Evolutionary conservation across 2,329 filamentous ascomycete species (phyloP).

Genomic region (Lachnellula arida): DNA sequence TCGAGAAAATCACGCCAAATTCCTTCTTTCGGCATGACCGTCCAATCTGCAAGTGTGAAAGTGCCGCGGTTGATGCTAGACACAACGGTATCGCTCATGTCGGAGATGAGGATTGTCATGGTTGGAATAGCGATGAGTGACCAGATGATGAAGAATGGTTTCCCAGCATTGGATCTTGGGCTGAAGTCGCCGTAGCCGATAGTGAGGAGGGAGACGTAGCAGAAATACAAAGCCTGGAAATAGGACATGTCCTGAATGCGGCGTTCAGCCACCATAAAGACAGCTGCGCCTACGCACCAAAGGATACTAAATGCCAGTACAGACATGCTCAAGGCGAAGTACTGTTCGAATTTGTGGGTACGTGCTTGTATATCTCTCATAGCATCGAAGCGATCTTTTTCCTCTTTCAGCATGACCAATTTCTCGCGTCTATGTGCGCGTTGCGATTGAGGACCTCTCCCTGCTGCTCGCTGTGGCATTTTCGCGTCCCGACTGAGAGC

Average conservation of each 20-base stretch:
- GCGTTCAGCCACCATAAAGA: slow-evolving; percentile 58
- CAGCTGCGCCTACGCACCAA: slow-evolving; percentile 61
- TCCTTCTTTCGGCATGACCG: slow-evolving; percentile 57
- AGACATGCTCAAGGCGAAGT: slow-evolving; percentile 54
- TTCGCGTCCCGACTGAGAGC: slow-evolving; percentile 26
- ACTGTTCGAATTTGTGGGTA: slow-evolving; percentile 57
- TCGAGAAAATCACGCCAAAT: slow-evolving; percentile 48
- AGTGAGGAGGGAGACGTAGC: slow-evolving; percentile 62
- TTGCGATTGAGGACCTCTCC: slow-evolving; percentile 9
- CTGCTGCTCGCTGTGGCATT: slow-evolving; percentile 16
- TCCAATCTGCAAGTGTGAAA: slow-evolving; percentile 57
- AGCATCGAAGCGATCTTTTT: slow-evolving; percentile 57
- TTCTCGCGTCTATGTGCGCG: slow-evolving; percentile 32
- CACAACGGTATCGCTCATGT: slow-evolving; percentile 62
- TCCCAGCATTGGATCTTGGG: slow-evolving; percentile 59
- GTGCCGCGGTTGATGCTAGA: slow-evolving; percentile 58
- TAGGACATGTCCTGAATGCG: slow-evolving; percentile 51
- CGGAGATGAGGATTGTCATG: slow-evolving; percentile 62
- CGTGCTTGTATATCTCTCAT: slow-evolving; percentile 59
- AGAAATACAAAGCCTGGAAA: slow-evolving; percentile 65
- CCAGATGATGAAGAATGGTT: slow-evolving; percentile 69
- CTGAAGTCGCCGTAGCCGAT: slow-evolving; percentile 66
- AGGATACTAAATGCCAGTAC: slow-evolving; percentile 55
- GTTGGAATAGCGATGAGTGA: slow-evolving; percentile 63
- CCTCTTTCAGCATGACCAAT: slow-evolving; percentile 50